phyloP scores from a whole-genome alignment of 306 rosid species.

The Quercus ilex region DNA sequence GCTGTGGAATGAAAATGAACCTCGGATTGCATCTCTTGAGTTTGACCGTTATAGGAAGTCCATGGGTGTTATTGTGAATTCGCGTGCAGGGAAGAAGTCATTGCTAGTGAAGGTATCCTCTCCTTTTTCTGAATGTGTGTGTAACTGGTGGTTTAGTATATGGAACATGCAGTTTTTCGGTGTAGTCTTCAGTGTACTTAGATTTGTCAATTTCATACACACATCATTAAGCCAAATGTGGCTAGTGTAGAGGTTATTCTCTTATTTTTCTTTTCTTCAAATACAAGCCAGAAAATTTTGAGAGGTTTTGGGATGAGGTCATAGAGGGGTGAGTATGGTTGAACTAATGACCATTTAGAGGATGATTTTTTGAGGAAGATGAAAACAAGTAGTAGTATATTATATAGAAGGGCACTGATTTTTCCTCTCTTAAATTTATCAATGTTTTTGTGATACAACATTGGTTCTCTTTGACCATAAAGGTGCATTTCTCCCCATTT shows the following conservation, averaged over 20 bases:
- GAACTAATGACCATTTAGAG: too few relatives aligned
- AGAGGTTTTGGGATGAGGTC: background rate
- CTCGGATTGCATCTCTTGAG: slow-evolving; percentile 80
- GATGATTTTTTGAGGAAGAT: too few relatives aligned
- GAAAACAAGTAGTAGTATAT: too few relatives aligned
- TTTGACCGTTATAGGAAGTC: slow-evolving; percentile 89
- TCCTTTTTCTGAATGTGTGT: background rate
- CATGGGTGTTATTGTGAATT: slow-evolving; percentile 72
- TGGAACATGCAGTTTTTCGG: background rate
- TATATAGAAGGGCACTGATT: too few relatives aligned
- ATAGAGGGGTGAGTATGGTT: too few relatives aligned
- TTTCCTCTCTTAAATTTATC: too few relatives aligned
- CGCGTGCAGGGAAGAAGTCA: slow-evolving; percentile 46
- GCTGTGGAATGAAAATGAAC: slow-evolving; percentile 55
- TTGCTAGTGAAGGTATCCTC: slow-evolving; percentile 73
- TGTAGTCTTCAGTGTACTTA: too few relatives aligned
- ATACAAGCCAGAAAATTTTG: background rate
- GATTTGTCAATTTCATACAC: too few relatives aligned
- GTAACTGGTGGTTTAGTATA: background rate
- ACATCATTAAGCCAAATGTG: too few relatives aligned
- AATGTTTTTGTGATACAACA: too few relatives aligned
- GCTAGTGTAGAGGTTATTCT: background rate
- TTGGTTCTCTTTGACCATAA: too few relatives aligned
- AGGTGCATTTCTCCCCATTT: too few relatives aligned
- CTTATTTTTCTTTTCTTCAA: background rate